phyloP scores from a whole-genome alignment of 768 basidiomycete genomes.

The Neoboletus brunneissimus region DNA sequence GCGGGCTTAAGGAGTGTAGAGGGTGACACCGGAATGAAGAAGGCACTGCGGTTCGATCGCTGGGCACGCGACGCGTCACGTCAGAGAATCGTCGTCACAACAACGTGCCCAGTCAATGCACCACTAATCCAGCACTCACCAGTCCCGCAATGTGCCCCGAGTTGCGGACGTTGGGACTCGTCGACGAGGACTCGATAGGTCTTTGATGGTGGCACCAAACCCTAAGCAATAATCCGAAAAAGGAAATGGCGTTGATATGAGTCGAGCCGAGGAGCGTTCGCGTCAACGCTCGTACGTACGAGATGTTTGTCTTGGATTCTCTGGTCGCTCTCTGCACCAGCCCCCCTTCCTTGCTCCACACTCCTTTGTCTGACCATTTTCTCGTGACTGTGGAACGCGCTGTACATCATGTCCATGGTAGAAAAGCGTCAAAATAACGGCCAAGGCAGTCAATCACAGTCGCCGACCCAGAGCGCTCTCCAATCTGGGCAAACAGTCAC shows the following conservation, averaged over 20 bases:
- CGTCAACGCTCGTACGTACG: background rate
- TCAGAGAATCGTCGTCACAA: slow-evolving; percentile 1
- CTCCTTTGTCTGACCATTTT: background rate
- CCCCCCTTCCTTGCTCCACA: background rate
- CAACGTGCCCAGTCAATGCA: background rate
- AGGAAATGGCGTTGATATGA: background rate
- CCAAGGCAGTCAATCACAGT: background rate
- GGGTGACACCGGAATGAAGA: slow-evolving; percentile 1
- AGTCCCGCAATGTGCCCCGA: background rate
- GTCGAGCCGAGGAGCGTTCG: background rate
- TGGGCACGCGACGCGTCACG: slow-evolving; percentile 3
- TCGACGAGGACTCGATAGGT: background rate
- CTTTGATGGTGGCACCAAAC: background rate
- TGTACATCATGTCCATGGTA: background rate
- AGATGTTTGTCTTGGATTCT: background rate
- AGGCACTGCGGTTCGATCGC: background rate
- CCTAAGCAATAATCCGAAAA: background rate
- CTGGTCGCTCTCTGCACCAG: background rate
- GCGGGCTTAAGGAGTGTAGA: background rate
- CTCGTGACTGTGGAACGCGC: background rate
- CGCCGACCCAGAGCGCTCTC: slow-evolving; percentile 1
- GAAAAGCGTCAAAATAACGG: slow-evolving; percentile 9
- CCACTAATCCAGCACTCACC: background rate
- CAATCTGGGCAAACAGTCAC: background rate
- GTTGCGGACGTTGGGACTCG: background rate